Evolutionary conservation across 345 rosid species (phyloP).

Genomic region (Carallia pectinifolia): DNA sequence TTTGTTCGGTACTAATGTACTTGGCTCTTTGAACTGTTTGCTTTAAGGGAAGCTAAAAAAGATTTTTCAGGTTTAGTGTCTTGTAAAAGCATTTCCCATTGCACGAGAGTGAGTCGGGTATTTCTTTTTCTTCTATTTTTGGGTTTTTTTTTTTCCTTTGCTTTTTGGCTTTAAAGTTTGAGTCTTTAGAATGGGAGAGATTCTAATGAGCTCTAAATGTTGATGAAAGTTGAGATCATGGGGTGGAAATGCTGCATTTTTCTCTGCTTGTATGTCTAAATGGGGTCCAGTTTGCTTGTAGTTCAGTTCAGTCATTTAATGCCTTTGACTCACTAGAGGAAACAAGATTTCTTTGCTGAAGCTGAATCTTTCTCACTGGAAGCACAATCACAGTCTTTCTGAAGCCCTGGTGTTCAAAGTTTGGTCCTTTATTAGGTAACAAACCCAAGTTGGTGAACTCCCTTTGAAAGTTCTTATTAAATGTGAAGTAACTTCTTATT

Average conservation of each 20-base stretch:
- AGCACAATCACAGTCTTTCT: slow-evolving; percentile 20
- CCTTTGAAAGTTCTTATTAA: slow-evolving; percentile 15
- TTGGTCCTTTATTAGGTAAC: slow-evolving; percentile 28
- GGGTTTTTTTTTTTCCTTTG: background rate
- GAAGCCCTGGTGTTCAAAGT: slow-evolving; percentile 13
- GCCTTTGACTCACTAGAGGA: slow-evolving; percentile 30
- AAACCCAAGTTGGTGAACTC: slow-evolving; percentile 1
- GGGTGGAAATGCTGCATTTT: slow-evolving; percentile 35
- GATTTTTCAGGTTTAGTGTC: slow-evolving; percentile 1
- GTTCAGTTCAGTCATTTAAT: slow-evolving; percentile 39
- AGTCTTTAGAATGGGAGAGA: slow-evolving; percentile 28
- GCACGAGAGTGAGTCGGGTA: slow-evolving; percentile 10
- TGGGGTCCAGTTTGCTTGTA: slow-evolving; percentile 32
- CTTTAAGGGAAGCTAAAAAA: slow-evolving; percentile 8
- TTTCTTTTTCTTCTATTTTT: background rate
- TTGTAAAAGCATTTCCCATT: slow-evolving; percentile 14
- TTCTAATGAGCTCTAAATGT: slow-evolving; percentile 40
- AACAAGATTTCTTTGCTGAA: slow-evolving; percentile 27
- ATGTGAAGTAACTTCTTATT: background rate
- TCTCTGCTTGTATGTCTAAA: slow-evolving; percentile 32
- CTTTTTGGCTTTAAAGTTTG: slow-evolving; percentile 31
- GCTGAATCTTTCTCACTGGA: slow-evolving; percentile 24
- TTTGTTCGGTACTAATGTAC: slow-evolving; percentile 4
- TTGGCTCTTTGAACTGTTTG: slow-evolving; percentile 11
- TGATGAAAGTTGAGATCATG: slow-evolving; percentile 39